A percentile compares a stretch with the other conserved stretches of the same genome.
Evolutionary conservation across 1,284 basidiomycete genomes (phyloP).

Genomic region (Irpex lacteus): DNA sequence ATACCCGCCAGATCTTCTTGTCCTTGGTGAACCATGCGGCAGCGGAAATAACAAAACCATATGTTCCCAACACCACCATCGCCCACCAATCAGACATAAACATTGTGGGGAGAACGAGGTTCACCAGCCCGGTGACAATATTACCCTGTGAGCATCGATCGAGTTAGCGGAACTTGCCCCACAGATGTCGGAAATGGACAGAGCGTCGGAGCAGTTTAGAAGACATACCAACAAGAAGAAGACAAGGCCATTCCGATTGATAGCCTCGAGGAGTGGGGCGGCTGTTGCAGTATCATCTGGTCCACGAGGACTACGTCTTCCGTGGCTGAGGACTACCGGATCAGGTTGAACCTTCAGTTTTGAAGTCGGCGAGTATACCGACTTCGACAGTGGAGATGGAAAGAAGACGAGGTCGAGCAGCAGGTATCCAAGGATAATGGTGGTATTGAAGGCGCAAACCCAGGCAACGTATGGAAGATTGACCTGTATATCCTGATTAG

Average conservation of each 20-base stretch:
- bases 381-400: conserved; percentile 38
- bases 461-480: conserved; percentile 90
- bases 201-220: neutral
- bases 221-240: conserved; percentile 79
- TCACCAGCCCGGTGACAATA: conserved; percentile 82
- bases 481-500: conserved; percentile 47
- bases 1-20: conserved; percentile 31
- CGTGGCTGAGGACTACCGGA: conserved; percentile 15
- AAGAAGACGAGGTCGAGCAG: conserved; percentile 72
- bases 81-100: conserved; percentile 60
- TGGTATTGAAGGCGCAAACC: conserved; percentile 87
- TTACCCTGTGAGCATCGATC: conserved; percentile 62
- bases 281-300: conserved; percentile 25
- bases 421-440: conserved; percentile 83
- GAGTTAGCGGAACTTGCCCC: neutral
- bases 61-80: conserved; percentile 63
- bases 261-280: conserved; percentile 70
- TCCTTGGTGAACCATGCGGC: conserved; percentile 56
- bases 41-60: conserved; percentile 57
- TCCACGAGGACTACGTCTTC: conserved; percentile 9
- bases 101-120: conserved; percentile 83
- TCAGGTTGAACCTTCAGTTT: conserved; percentile 36
- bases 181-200: neutral
- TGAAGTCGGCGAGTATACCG: conserved; percentile 35
- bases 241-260: conserved; percentile 80